phyloP scores from a whole-genome alignment of 768 basidiomycete species.

The Coprinellus aureogranulatus region DNA sequence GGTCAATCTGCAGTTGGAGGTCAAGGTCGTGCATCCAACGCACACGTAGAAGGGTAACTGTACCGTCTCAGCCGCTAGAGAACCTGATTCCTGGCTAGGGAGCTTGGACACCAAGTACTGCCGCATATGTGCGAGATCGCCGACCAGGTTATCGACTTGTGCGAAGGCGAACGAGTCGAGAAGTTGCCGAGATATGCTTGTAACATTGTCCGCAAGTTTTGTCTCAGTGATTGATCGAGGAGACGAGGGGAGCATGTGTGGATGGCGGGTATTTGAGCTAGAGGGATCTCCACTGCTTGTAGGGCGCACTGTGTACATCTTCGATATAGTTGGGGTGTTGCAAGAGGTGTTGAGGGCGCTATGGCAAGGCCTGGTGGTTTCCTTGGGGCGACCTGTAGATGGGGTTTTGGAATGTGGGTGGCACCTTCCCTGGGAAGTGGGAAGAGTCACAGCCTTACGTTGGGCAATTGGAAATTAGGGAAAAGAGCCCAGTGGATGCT shows the following conservation, averaged over 20 bases:
- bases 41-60: neutral
- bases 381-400: too few relatives aligned
- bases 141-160: constrained; percentile 7
- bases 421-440: too few relatives aligned
- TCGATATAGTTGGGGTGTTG: too few relatives aligned
- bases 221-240: constrained; percentile 7
- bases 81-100: neutral
- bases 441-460: too few relatives aligned
- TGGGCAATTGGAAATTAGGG: too few relatives aligned
- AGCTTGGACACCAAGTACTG: constrained; percentile 5
- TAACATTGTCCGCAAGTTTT: constrained; percentile 3
- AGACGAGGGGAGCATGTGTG: neutral
- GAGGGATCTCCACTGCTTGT: neutral
- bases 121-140: constrained; percentile 10
- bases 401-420: too few relatives aligned
- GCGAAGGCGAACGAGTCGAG: constrained; percentile 11
- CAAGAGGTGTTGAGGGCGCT: too few relatives aligned
- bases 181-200: constrained; percentile 8
- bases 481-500: too few relatives aligned
- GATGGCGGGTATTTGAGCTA: neutral
- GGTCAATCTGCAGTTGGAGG: neutral
- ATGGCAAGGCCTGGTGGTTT: too few relatives aligned
- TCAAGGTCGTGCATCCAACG: neutral
- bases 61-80: neutral
- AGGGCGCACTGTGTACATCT: too few relatives aligned